Evolutionary conservation across 2,329 filamentous ascomycete species (phyloP).

Genomic region (Tolypocladium tundrense): DNA sequence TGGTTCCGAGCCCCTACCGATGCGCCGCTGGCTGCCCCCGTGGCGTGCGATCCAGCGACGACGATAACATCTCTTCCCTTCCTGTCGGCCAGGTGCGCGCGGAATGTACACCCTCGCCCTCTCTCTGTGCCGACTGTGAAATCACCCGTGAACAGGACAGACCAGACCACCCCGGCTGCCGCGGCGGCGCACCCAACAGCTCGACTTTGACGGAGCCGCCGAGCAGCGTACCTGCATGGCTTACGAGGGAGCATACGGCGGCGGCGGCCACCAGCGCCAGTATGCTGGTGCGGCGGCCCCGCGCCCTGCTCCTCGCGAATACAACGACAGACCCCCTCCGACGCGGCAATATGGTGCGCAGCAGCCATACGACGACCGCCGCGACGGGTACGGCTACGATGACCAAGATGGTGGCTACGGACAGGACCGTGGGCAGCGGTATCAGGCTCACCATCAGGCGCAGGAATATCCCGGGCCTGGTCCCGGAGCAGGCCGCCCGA

Average conservation of each 20-base stretch:
- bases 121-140: not conserved
- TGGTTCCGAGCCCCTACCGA: not conserved
- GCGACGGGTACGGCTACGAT: constrained; percentile 35
- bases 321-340: constrained; percentile 15
- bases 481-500: constrained; percentile 28
- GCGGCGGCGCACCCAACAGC: not conserved
- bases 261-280: constrained; percentile 29
- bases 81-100: not conserved
- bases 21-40: not conserved
- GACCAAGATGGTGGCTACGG: constrained; percentile 32
- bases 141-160: not conserved
- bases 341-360: constrained; percentile 23
- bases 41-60: not conserved
- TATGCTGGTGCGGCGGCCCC: constrained; percentile 36
- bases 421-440: constrained; percentile 27
- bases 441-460: constrained; percentile 35
- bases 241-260: constrained; percentile 35
- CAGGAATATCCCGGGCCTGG: constrained; percentile 35
- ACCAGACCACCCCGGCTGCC: not conserved
- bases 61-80: not conserved
- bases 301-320: constrained; percentile 27
- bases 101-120: not conserved
- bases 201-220: not conserved
- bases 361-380: constrained; percentile 35
- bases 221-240: constrained; percentile 27